phyloP scores from a whole-genome alignment of 768 basidiomycete species.

The Hericium erinaceus region DNA sequence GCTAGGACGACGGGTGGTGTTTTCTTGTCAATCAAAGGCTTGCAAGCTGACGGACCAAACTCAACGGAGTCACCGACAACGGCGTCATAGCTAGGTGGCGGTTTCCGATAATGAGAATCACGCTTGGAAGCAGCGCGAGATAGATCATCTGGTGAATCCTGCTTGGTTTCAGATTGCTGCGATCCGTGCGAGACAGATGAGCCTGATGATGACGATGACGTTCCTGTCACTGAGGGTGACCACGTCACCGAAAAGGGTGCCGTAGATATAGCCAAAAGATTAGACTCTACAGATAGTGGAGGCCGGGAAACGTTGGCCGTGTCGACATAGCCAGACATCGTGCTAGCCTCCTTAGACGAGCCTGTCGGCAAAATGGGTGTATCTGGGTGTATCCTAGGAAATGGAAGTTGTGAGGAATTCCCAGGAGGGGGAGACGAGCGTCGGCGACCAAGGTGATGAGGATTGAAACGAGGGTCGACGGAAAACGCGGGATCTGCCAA shows the following conservation, averaged over 20 bases:
- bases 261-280: neutral
- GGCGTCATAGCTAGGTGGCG: neutral
- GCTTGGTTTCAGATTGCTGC: too few species aligned
- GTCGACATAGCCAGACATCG: too few species aligned
- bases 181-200: neutral
- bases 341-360: too few species aligned
- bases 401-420: neutral
- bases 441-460: slow-evolving; percentile 12
- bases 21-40: neutral
- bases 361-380: neutral
- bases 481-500: slow-evolving; percentile 26
- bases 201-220: neutral
- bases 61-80: neutral
- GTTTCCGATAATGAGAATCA: neutral
- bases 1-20: neutral
- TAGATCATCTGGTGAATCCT: neutral
- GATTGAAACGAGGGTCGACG: slow-evolving; percentile 22
- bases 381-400: neutral
- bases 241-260: neutral
- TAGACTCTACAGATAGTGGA: neutral
- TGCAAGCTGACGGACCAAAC: neutral
- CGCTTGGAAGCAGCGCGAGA: neutral
- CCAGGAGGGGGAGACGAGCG: neutral
- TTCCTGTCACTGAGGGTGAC: neutral
- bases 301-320: neutral